A percentile compares a stretch with the other conserved stretches of the same genome.
Conservation (phyloP, 257 asterid species). For the Jaltomata sinuosa region DNA sequence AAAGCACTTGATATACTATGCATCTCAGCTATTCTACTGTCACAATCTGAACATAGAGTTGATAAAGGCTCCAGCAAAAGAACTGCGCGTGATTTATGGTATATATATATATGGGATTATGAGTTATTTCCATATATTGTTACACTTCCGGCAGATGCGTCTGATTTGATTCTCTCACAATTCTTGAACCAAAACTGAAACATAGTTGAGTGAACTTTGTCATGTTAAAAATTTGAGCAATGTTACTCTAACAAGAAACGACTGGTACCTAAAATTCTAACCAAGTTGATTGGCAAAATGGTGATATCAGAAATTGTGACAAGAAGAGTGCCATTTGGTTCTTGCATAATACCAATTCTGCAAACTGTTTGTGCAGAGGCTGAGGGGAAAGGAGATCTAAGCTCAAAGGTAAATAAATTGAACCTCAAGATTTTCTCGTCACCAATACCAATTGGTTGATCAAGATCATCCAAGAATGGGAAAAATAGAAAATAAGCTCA, state of each 20-base stretch:
- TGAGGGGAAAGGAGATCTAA: neutral
- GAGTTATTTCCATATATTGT: conserved; percentile 24
- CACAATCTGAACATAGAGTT: too few relatives aligned
- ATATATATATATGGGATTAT: neutral
- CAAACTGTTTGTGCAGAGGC: neutral
- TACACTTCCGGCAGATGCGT: conserved; percentile 89
- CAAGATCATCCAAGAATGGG: conserved; percentile 80
- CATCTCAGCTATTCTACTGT: too few relatives aligned
- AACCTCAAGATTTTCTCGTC: conserved; percentile 89
- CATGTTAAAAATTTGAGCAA: neutral
- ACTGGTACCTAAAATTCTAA: neutral
- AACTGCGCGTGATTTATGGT: neutral
- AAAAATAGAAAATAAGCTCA: neutral
- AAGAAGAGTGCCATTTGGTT: neutral
- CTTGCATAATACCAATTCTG: neutral
- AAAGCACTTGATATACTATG: too few relatives aligned
- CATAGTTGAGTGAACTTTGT: neutral
- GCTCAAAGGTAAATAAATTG: neutral
- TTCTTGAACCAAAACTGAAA: conserved; percentile 85
- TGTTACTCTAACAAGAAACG: too few relatives aligned
- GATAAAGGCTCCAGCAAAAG: neutral
- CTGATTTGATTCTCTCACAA: conserved; percentile 86
- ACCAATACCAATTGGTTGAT: conserved; percentile 80
- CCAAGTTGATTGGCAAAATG: neutral
- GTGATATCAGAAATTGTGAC: neutral